phyloP scores from a whole-genome alignment of 73 alveolate genomes.

The Blepharisma japonicum region DNA sequence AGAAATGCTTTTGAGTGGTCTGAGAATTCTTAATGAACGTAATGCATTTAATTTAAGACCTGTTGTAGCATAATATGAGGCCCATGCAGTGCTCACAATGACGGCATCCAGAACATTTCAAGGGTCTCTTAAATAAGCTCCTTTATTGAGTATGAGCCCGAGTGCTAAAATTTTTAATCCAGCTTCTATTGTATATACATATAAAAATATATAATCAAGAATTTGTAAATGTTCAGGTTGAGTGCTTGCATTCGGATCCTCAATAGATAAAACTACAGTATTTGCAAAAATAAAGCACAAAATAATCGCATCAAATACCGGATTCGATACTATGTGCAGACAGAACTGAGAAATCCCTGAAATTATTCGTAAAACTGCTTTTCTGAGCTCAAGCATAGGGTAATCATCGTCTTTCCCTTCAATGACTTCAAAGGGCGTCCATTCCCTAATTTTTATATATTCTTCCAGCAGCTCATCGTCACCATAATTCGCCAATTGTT shows the following conservation, averaged over 20 bases:
- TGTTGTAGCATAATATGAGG: conserved; percentile 21
- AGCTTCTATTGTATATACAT: conserved; percentile 46
- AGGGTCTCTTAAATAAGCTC: conserved; percentile 64
- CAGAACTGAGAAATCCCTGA: background rate
- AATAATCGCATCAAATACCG: conserved; percentile 26
- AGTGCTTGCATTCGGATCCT: background rate
- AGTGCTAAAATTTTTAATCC: conserved; percentile 42
- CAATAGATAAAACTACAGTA: conserved; percentile 2
- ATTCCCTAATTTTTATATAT: no score
- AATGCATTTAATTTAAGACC: conserved; percentile 44
- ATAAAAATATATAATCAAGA: conserved; percentile 27
- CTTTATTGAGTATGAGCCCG: conserved; percentile 49
- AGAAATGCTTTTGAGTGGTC: conserved; percentile 65
- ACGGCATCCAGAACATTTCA: conserved; percentile 77
- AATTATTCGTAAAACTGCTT: background rate
- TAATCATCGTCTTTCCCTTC: background rate
- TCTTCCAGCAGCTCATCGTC: no score
- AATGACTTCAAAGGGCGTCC: no score
- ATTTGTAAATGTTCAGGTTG: no score
- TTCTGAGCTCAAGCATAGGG: background rate
- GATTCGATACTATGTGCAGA: background rate
- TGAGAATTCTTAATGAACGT: conserved; percentile 59
- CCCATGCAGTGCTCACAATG: conserved; percentile 58
- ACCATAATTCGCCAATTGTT: no score
- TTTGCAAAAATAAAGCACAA: background rate